Conservation (phyloP, 2,329 filamentous ascomycete genomes). For the Exophiala calicioides region DNA sequence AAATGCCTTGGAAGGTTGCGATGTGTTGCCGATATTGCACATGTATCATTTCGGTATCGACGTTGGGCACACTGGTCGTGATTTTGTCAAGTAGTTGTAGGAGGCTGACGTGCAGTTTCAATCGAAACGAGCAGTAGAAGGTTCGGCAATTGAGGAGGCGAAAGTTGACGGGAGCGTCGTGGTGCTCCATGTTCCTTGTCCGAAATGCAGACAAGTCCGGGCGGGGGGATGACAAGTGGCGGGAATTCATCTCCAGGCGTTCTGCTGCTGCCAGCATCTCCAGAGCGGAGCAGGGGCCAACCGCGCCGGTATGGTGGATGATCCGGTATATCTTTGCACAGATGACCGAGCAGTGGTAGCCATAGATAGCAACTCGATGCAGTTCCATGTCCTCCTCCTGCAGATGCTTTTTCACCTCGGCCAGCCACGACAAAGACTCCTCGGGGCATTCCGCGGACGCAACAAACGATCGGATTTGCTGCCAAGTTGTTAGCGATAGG, state of each 20-base stretch:
- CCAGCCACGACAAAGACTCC: constrained; percentile 20
- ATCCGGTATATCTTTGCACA: constrained; percentile 15
- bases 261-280: constrained; percentile 10
- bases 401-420: constrained; percentile 14
- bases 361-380: constrained; percentile 17
- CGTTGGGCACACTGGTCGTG: background rate
- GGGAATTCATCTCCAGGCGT: constrained; percentile 10
- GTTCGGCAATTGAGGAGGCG: constrained; percentile 13
- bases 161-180: constrained; percentile 5
- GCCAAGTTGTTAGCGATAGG: background rate
- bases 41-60: background rate
- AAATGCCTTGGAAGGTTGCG: constrained; percentile 4
- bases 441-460: constrained; percentile 17
- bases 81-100: constrained; percentile 12
- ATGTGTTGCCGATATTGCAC: constrained; percentile 6
- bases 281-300: background rate
- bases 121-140: constrained; percentile 17
- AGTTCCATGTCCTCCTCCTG: constrained; percentile 5
- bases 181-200: background rate
- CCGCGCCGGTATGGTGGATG: background rate
- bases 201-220: background rate
- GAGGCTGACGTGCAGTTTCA: constrained; percentile 21
- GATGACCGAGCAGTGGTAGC: constrained; percentile 11
- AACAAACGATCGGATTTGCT: constrained; percentile 24
- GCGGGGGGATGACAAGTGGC: constrained; percentile 3